Conservation (phyloP, 208 protist species). For the Wallacemonas sp. region DNA sequence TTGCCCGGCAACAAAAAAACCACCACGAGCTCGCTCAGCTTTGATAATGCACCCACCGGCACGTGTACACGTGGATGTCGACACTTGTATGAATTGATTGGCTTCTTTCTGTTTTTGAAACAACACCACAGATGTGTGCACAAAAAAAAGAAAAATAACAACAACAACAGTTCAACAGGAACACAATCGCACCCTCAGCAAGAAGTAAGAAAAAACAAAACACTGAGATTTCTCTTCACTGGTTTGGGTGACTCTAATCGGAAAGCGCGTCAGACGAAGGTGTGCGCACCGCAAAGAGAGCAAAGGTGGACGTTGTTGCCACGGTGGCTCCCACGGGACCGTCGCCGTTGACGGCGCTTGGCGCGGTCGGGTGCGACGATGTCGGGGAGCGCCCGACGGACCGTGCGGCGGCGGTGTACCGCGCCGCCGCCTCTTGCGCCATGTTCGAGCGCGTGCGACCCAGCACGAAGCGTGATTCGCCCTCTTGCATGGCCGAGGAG, state of each 20-base stretch:
- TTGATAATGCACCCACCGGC: no score
- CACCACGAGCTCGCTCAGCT: no score
- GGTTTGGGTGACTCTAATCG: no score
- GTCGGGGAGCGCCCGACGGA: slow-evolving; percentile 11
- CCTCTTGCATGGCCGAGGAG: background rate
- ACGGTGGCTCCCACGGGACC: background rate
- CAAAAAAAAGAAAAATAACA: background rate
- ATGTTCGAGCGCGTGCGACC: slow-evolving; percentile 8
- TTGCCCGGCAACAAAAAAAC: background rate
- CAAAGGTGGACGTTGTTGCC: slow-evolving; percentile 8
- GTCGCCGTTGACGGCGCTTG: no score
- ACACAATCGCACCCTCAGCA: no score
- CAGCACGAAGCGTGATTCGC: background rate
- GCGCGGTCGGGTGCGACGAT: background rate
- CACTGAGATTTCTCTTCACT: no score
- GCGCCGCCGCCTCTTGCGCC: slow-evolving; percentile 2
- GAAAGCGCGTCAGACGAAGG: no score
- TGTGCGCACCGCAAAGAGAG: background rate
- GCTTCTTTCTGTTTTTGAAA: no score
- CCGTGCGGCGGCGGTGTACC: slow-evolving; percentile 8
- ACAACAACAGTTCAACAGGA: background rate
- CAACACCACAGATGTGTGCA: no score
- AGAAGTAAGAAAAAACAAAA: no score
- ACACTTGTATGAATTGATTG: no score
- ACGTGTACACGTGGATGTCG: no score